Evolutionary conservation across 345 rosid species (phyloP).

Genomic region (Aurinia saxatilis): DNA sequence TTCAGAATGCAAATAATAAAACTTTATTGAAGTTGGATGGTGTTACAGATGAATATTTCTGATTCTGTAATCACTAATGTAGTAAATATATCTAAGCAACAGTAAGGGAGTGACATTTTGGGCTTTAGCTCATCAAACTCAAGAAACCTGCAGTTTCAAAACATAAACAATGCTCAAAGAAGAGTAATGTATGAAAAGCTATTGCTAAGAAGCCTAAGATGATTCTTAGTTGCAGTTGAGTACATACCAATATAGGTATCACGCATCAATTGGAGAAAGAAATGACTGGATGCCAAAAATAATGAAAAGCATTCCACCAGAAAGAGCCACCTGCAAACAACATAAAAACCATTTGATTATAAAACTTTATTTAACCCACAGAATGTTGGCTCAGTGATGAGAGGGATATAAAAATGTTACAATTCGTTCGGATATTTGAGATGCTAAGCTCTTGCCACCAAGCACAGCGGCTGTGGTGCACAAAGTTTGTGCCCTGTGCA

Average conservation of each 20-base stretch:
- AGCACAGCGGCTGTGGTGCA: conserved; percentile 90
- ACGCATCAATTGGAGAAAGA: conserved; percentile 50
- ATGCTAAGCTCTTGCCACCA: conserved; percentile 96
- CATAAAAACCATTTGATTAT: not conserved
- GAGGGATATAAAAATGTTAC: conserved; percentile 14
- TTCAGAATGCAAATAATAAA: conserved; percentile 8
- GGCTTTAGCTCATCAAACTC: not conserved
- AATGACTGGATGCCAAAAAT: conserved; percentile 86
- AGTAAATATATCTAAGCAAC: not conserved
- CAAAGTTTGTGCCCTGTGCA: conserved; percentile 72
- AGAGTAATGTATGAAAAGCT: not conserved
- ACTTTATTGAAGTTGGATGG: conserved; percentile 11
- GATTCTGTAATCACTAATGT: not conserved
- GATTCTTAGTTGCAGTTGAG: not conserved
- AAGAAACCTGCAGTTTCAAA: conserved; percentile 9
- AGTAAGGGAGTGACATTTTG: not conserved
- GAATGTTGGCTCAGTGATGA: not conserved
- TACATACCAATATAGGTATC: conserved; percentile 31
- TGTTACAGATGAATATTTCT: conserved; percentile 10
- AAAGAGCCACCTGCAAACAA: conserved; percentile 64
- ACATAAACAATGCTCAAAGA: not conserved
- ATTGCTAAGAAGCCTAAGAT: no score
- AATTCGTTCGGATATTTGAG: conserved; percentile 84
- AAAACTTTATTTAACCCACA: not conserved
- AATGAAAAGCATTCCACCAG: conserved; percentile 85